Percentiles rank a stretch among this genome's conserved stretches.
These are phyloP conservation scores for Cutaneotrichosporon curvatum DNA, from an alignment of 1,284 basidiomycete genomes.

Conservation along the genomic window DNA sequence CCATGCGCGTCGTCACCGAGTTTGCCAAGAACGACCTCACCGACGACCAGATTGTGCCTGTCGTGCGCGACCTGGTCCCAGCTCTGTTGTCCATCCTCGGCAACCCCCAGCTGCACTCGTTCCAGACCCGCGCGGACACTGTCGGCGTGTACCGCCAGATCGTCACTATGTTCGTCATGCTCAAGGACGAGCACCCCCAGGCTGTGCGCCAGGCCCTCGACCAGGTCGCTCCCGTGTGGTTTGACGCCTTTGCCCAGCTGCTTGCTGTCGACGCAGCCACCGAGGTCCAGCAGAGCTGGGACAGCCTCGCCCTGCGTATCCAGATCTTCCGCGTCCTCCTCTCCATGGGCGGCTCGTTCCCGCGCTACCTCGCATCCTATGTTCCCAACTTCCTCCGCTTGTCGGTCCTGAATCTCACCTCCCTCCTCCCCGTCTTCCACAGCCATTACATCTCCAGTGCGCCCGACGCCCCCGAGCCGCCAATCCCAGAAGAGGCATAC, in stretches of 20 bases:
- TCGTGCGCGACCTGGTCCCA: slow-evolving; percentile 75
- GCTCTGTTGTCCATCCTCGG: slow-evolving; percentile 76
- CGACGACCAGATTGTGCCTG: slow-evolving; percentile 84
- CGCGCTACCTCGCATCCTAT: slow-evolving; percentile 57
- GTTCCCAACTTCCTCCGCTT: slow-evolving; percentile 57
- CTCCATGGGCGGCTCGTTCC: slow-evolving; percentile 69
- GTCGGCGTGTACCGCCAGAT: slow-evolving; percentile 87
- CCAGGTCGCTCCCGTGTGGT: slow-evolving; percentile 78
- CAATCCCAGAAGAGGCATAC: slow-evolving; percentile 56
- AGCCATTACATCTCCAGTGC: slow-evolving; percentile 57
- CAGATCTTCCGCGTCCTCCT: slow-evolving; percentile 65
- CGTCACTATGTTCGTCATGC: slow-evolving; percentile 82
- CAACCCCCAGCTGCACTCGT: slow-evolving; percentile 63
- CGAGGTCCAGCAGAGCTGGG: slow-evolving; percentile 65
- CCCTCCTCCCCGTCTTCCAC: slow-evolving; percentile 60
- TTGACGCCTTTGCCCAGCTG: slow-evolving; percentile 72
- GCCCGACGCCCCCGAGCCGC: slow-evolving; percentile 49
- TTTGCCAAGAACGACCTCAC: slow-evolving; percentile 83
- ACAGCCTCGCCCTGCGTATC: slow-evolving; percentile 64
- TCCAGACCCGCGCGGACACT: slow-evolving; percentile 72
- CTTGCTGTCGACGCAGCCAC: slow-evolving; percentile 58
- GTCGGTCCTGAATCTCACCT: slow-evolving; percentile 60
- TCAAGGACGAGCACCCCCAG: slow-evolving; percentile 82
- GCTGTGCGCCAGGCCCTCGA: slow-evolving; percentile 74
- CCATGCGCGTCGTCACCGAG: slow-evolving; percentile 90